Base-by-base conservation (phyloP, 805 yeast species). In the Starmerella tilneyi region DNA sequence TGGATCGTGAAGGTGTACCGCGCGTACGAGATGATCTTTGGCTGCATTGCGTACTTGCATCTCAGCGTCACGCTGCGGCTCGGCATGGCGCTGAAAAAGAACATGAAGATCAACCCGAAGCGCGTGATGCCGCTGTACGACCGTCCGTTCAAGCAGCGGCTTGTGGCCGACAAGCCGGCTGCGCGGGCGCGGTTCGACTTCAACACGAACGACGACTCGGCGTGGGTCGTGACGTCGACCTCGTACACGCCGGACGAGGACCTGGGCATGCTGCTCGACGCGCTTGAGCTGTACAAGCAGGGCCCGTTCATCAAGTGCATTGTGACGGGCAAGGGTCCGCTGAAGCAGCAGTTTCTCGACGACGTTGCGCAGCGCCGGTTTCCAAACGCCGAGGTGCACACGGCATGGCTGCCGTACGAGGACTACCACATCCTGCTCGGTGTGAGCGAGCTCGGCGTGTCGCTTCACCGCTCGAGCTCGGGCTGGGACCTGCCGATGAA, bases 271-370 rank as follows among this genome's bases (percentile, higher is more conserved):
- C 64, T 92, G 15, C 64, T 89, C 15, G 75, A 78, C 9, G 85
- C 94, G 0, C 66, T 92, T 44, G 71, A 72, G 42, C 52, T 63
- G 19, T 38, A 48, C 31, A 41, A 30, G 15, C 41, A 48, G 5
- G 47, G 38, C 9, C 49, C 71, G 3, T 78, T 79, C 1, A 57
- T 88, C 1, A 61, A 77, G 30, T 74, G 85, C 43, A 63, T 92
- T n/a, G 80, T 92, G n/a, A 92, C 99, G 0, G 99, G 99, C 0
- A 89, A 88, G 60, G 99, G 99, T 0, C 97, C 97, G 0, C 60
- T 82, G 63, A 76, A 76, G 52, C 61, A 63, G 2, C 64, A 72
- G 17, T 81, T 79, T 54, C 58, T 74, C 23, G 48, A 57, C 2
- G 60, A 67, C 20, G 81, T 82, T 2, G 55, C 65, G n/a, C 55